Evolutionary conservation across 805 yeast genomes (phyloP).

Genomic region (Candida dajiaensis): DNA sequence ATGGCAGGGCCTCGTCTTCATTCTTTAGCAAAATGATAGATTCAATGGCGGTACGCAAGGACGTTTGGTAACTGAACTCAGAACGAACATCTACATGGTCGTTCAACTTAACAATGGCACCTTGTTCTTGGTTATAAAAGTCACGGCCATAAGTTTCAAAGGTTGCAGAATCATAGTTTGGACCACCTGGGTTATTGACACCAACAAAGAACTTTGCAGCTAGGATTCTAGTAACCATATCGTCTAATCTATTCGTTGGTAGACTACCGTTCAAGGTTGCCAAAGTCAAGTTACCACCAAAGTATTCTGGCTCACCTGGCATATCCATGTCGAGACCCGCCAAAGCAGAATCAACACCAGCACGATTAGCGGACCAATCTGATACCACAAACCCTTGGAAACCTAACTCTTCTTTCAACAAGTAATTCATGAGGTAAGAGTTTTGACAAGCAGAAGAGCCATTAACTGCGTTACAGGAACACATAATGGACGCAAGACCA

Average conservation of each 20-base stretch:
- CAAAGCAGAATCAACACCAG: conserved; percentile 37
- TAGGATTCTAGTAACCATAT: conserved; percentile 41
- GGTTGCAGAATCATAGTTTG: conserved; percentile 23
- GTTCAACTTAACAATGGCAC: conserved; percentile 35
- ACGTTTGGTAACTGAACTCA: conserved; percentile 28
- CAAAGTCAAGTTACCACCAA: conserved; percentile 37
- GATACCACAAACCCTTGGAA: conserved; percentile 48
- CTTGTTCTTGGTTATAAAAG: conserved; percentile 29
- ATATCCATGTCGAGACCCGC: conserved; percentile 56
- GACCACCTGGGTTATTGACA: conserved; percentile 37
- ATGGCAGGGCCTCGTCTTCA: conserved; percentile 39
- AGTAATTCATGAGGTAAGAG: conserved; percentile 33
- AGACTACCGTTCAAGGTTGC: conserved; percentile 35
- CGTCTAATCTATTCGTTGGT: conserved; percentile 37
- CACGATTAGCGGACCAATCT: conserved; percentile 53
- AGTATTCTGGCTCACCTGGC: conserved; percentile 56
- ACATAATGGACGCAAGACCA: conserved; percentile 47
- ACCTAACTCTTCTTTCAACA: conserved; percentile 47
- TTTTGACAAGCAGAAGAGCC: conserved; percentile 47
- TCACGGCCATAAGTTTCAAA: conserved; percentile 36
- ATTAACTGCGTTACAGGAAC: conserved; percentile 52
- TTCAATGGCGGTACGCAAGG: conserved; percentile 40
- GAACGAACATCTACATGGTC: conserved; percentile 44
- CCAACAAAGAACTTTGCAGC: conserved; percentile 37
- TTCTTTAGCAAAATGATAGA: conserved; percentile 51